A percentile compares a stretch with the other conserved stretches of the same genome.
Evolutionary conservation across 768 basidiomycete genomes (phyloP).

Genomic region (Boletus sp.): DNA sequence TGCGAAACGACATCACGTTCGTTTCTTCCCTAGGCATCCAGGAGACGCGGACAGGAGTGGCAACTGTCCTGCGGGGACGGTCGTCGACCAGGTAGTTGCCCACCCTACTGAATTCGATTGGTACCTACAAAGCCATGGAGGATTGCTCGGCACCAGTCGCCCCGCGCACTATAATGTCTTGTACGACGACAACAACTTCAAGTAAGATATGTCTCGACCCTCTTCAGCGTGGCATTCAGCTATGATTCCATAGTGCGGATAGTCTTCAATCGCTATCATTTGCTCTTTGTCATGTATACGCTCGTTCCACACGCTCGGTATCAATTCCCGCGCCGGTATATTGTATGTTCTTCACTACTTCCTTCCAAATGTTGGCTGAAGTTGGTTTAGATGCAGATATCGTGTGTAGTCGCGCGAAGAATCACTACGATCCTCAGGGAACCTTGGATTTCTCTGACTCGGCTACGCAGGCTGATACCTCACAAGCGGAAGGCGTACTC

Average conservation of each 20-base stretch:
- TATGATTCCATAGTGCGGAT: conserved; percentile 45
- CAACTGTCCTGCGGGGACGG: conserved; percentile 75
- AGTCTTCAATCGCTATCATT: conserved; percentile 69
- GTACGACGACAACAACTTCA: conserved; percentile 56
- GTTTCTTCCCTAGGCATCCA: conserved; percentile 48
- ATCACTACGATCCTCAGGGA: conserved; percentile 70
- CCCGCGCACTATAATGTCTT: conserved; percentile 53
- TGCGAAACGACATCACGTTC: conserved; percentile 53
- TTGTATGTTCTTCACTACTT: conserved; percentile 42
- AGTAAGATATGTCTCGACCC: conserved; percentile 30
- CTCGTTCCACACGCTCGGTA: conserved; percentile 74
- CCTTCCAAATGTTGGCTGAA: neutral
- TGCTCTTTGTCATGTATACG: conserved; percentile 77
- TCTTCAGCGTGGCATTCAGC: conserved; percentile 4
- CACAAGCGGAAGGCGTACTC: conserved; percentile 39
- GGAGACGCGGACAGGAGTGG: conserved; percentile 60
- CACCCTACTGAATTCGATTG: conserved; percentile 76
- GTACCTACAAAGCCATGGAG: conserved; percentile 75
- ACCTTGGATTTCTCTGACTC: conserved; percentile 58
- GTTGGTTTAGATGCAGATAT: conserved; percentile 63
- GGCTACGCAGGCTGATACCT: conserved; percentile 44
- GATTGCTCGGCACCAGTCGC: conserved; percentile 71
- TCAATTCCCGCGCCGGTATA: conserved; percentile 83
- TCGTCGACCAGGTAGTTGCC: conserved; percentile 66
- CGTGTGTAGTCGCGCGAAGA: conserved; percentile 72